Evolutionary conservation across 306 rosid genomes (phyloP).

Genomic region (Carpinus viminea): DNA sequence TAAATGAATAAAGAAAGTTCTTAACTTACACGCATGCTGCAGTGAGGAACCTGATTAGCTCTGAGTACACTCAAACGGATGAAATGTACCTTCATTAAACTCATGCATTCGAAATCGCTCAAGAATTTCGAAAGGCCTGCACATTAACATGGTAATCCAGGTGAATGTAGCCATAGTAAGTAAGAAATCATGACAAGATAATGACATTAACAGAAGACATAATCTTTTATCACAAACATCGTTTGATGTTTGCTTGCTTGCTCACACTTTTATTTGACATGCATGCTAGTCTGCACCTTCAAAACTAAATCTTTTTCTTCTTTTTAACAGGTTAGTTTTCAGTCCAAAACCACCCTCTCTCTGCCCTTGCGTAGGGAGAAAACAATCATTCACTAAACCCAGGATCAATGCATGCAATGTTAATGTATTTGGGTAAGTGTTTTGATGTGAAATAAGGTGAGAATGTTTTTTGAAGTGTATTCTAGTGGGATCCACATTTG

Average conservation of each 20-base stretch:
- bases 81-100: conserved; percentile 85
- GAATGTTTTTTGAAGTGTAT: no score
- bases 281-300: background rate
- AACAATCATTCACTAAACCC: no score
- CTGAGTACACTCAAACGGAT: conserved; percentile 97
- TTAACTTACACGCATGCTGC: conserved; percentile 21
- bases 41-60: conserved; percentile 48
- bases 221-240: background rate
- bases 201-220: background rate
- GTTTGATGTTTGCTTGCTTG: background rate
- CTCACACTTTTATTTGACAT: background rate
- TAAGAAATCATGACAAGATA: background rate
- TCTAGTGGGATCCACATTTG: no score
- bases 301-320: background rate
- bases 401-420: no score
- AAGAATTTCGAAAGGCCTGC: conserved; percentile 79
- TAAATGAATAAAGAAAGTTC: background rate
- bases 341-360: background rate
- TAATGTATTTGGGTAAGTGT: no score
- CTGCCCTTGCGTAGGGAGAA: background rate
- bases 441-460: no score
- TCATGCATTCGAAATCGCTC: conserved; percentile 89
- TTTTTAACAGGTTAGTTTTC: background rate
- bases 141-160: conserved; percentile 20
- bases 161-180: conserved; percentile 7